These are phyloP conservation scores for Nymphaea thermarum DNA, from an alignment of 164 flowering plant species.

Conservation along the genomic window DNA sequence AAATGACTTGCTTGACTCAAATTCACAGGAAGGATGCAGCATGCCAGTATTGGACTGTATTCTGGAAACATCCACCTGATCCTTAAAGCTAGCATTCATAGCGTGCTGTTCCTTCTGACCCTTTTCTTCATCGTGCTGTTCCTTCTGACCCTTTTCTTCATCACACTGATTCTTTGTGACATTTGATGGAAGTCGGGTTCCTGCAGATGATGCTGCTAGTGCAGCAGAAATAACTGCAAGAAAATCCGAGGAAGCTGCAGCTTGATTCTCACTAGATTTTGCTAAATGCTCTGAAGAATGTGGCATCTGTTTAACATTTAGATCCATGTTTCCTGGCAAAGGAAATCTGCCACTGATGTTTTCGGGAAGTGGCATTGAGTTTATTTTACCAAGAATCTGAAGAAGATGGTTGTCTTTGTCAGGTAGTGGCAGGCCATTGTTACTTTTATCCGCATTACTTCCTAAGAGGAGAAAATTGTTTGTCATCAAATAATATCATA, in stretches of 20 bases:
- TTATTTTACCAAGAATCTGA: conserved; percentile 67
- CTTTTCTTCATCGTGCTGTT: conserved; percentile 23
- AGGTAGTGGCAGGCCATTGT: conserved; percentile 20
- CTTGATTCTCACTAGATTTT: conserved; percentile 21
- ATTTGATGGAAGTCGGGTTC: neutral
- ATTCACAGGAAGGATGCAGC: conserved; percentile 27
- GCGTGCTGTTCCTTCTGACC: neutral
- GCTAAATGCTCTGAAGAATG: conserved; percentile 22
- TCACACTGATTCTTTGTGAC: conserved; percentile 23
- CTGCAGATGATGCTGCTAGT: conserved; percentile 31
- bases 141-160: conserved; percentile 19
- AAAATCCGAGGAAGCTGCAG: conserved; percentile 46
- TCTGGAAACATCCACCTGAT: conserved; percentile 20
- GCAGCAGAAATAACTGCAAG: conserved; percentile 58
- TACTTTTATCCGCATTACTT: conserved; percentile 23
- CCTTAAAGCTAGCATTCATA: conserved; percentile 21
- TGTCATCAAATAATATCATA: neutral
- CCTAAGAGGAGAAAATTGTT: conserved; percentile 14
- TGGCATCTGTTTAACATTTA: conserved; percentile 16
- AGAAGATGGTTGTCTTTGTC: conserved; percentile 45
- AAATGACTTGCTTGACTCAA: conserved; percentile 45
- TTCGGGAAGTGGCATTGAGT: conserved; percentile 39
- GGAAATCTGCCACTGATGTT: conserved; percentile 34
- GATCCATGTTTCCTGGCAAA: conserved; percentile 17
- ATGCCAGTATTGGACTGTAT: conserved; percentile 17